Conservation (phyloP, 176 grass and related monocot species). For the Aegilops tauschii region DNA sequence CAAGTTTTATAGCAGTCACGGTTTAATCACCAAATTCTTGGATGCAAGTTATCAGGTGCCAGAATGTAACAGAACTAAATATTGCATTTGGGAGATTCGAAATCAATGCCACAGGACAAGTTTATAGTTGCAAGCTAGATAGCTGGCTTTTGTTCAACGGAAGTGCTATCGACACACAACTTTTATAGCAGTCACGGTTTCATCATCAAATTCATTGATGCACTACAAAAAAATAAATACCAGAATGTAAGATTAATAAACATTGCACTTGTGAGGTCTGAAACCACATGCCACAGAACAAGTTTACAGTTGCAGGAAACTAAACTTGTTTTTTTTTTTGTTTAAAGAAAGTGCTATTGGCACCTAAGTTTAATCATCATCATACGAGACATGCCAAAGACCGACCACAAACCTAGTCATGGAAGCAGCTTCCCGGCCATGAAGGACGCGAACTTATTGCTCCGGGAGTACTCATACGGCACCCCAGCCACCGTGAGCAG, state of each 20-base stretch:
- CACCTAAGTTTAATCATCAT: background rate
- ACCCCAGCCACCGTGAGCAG: constrained; percentile 62
- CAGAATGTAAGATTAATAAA: background rate
- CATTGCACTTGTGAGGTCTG: background rate
- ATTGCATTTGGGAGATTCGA: too few species aligned
- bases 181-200: too few species aligned
- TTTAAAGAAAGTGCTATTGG: background rate
- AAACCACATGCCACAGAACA: background rate
- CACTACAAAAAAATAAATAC: background rate
- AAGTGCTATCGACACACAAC: too few species aligned
- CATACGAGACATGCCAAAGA: background rate
- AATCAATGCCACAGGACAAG: too few species aligned
- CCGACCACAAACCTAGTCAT: constrained; percentile 26
- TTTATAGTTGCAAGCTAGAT: too few species aligned
- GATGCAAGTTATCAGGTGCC: background rate
- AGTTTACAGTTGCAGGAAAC: background rate
- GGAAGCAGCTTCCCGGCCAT: constrained; percentile 73
- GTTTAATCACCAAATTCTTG: background rate
- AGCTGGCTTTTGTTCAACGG: too few species aligned
- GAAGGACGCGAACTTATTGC: constrained; percentile 75
- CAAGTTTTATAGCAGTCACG: background rate
- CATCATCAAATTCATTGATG: too few species aligned
- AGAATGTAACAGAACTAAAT: background rate
- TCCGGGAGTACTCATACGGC: constrained; percentile 57
- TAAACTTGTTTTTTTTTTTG: background rate